Percentiles rank a stretch among this genome's conserved stretches.
Evolutionary conservation across 139 green algal genomes (phyloP).

Genomic region (Dunaliella sp.): DNA sequence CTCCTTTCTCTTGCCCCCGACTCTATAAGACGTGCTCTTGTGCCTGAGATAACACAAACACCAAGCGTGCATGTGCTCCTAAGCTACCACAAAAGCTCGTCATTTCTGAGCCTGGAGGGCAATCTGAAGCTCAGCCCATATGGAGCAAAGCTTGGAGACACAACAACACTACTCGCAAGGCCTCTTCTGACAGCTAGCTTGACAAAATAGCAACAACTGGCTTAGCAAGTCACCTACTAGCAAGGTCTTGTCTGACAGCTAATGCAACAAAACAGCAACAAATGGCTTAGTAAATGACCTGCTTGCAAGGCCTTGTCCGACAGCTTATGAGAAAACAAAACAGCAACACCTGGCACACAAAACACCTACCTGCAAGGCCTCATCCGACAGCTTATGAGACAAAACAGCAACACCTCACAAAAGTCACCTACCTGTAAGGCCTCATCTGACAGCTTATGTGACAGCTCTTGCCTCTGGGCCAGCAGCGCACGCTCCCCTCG

Average conservation of each 20-base stretch:
- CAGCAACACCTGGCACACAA: background rate
- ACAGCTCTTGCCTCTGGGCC: conserved; percentile 38
- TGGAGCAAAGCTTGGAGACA: no score
- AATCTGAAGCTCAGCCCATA: no score
- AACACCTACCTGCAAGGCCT: background rate
- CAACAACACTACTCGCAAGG: no score
- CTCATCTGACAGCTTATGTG: conserved; percentile 69
- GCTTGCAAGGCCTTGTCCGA: background rate
- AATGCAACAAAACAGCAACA: background rate
- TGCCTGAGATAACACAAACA: no score
- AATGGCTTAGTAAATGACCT: background rate
- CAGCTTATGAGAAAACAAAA: background rate
- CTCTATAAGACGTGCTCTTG: no score
- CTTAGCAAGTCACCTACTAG: background rate
- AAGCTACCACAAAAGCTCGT: no score
- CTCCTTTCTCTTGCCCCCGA: no score
- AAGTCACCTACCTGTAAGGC: conserved; percentile 63
- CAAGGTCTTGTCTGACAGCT: background rate
- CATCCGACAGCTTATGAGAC: background rate
- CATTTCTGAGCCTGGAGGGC: no score
- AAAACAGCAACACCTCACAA: background rate
- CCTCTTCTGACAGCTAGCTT: no score
- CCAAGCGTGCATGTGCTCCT: no score
- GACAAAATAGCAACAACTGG: background rate
- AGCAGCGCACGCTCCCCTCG: conserved; percentile 51